These are phyloP conservation scores for Phytophthora hybrid DNA, from an alignment of 352 stramenopile species.

Conservation along the genomic window DNA sequence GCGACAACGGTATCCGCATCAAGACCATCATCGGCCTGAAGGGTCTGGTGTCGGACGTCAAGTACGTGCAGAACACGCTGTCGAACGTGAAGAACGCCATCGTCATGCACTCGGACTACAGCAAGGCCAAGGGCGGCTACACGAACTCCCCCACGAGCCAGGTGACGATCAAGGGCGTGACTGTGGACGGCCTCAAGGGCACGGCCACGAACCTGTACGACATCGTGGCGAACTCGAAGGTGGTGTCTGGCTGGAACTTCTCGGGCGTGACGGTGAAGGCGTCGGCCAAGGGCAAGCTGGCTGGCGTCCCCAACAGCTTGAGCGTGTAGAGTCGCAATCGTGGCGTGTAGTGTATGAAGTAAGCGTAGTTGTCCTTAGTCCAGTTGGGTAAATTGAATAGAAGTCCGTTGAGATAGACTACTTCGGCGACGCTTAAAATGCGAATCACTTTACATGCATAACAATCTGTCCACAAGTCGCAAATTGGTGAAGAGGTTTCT, in stretches of 20 bases:
- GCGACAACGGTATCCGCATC: too few relatives aligned
- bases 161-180: conserved; percentile 39
- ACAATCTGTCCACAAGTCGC: too few relatives aligned
- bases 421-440: too few relatives aligned
- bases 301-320: conserved; percentile 25
- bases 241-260: conserved; percentile 31
- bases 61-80: too few relatives aligned
- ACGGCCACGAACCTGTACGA: conserved; percentile 48
- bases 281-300: conserved; percentile 16
- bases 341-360: too few relatives aligned
- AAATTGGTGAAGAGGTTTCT: too few relatives aligned
- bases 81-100: too few relatives aligned
- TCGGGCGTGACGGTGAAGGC: conserved; percentile 14
- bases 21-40: too few relatives aligned
- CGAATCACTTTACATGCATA: too few relatives aligned
- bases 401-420: too few relatives aligned
- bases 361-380: background rate
- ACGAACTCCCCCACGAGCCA: conserved; percentile 28
- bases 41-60: too few relatives aligned
- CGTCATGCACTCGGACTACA: conserved; percentile 37
- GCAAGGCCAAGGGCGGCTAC: conserved; percentile 43
- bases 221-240: conserved; percentile 37
- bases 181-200: conserved; percentile 31
- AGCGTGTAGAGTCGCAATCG: background rate
- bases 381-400: conserved; percentile 1